Conservation (phyloP, 139 green algal species). For the Auxenochlorella pyrenoidosa region DNA sequence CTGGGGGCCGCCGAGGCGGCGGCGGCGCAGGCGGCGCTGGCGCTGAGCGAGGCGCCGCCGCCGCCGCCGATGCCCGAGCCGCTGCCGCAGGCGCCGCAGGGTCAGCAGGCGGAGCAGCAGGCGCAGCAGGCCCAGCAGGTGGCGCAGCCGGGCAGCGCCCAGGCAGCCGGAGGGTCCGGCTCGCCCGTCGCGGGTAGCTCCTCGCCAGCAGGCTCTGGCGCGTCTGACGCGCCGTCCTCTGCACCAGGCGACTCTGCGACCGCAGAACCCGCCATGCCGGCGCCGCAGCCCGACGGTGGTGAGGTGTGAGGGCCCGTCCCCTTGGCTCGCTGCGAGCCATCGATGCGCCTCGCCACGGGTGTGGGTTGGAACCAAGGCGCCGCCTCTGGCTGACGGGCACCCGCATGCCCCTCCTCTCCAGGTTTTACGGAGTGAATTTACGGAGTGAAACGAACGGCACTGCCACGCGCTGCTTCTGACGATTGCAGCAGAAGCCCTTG, state of each 20-base stretch:
- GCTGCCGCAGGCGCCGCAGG: not conserved
- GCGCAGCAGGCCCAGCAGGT: not conserved
- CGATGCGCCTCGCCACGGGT: too few species aligned
- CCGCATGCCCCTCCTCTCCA: too few species aligned
- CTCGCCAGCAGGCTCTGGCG: not conserved
- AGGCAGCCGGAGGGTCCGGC: not conserved
- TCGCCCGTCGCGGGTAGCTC: not conserved
- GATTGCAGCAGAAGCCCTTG: too few species aligned
- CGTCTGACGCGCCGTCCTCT: not conserved
- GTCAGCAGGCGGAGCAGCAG: not conserved
- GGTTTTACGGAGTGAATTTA: too few species aligned
- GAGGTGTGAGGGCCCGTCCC: too few species aligned
- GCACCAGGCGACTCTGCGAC: too few species aligned
- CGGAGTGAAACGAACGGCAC: too few species aligned
- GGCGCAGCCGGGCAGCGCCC: too few species aligned
- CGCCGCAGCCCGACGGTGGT: not conserved
- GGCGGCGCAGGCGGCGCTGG: not conserved
- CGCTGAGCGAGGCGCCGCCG: not conserved
- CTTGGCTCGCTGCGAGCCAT: too few species aligned
- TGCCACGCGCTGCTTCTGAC: too few species aligned
- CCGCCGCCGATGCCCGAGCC: not conserved
- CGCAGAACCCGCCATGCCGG: not conserved
- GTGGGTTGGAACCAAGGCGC: too few species aligned
- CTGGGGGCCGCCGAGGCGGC: conserved; percentile 4
- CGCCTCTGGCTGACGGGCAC: too few species aligned